Evolutionary conservation across 768 basidiomycete genomes (phyloP).

Genomic region (Podaxis sp.): DNA sequence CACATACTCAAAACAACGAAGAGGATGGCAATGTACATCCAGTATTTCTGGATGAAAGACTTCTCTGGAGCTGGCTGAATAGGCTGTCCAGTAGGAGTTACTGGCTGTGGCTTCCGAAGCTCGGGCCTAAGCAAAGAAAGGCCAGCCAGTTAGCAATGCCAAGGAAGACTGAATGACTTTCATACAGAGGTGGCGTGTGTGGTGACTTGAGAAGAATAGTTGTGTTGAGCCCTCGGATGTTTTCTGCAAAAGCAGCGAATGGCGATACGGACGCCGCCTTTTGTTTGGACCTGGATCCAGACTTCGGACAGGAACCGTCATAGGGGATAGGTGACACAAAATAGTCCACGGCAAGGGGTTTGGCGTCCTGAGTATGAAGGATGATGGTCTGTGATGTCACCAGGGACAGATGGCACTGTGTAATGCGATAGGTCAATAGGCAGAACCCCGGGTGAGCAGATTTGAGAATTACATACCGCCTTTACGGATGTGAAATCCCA

Average conservation of each 20-base stretch:
- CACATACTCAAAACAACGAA: slow-evolving; percentile 56
- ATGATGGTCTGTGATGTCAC: slow-evolving; percentile 51
- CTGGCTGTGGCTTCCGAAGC: slow-evolving; percentile 60
- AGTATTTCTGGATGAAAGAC: slow-evolving; percentile 84
- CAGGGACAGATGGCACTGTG: slow-evolving; percentile 64
- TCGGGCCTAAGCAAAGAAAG: slow-evolving; percentile 46
- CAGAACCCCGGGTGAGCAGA: slow-evolving; percentile 7
- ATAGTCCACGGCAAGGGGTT: slow-evolving; percentile 68
- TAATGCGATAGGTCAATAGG: slow-evolving; percentile 3
- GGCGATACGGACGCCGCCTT: slow-evolving; percentile 13
- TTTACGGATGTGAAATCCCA: slow-evolving; percentile 63
- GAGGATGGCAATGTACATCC: slow-evolving; percentile 71
- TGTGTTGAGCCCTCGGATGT: slow-evolving; percentile 38
- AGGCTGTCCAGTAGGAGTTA: slow-evolving; percentile 63
- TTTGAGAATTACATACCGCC: slow-evolving; percentile 36
- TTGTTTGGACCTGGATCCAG: slow-evolving; percentile 19
- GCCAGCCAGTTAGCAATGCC: slow-evolving; percentile 1
- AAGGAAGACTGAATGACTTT: slow-evolving; percentile 1
- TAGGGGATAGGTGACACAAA: slow-evolving; percentile 65
- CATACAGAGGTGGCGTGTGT: slow-evolving; percentile 55
- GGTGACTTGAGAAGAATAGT: slow-evolving; percentile 44
- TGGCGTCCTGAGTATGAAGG: slow-evolving; percentile 42
- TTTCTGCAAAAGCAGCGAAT: slow-evolving; percentile 20
- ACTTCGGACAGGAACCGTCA: slow-evolving; percentile 59
- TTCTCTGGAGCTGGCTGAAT: slow-evolving; percentile 63